A percentile compares a stretch with the other conserved stretches of the same genome.
Evolutionary conservation across 805 yeast genomes (phyloP).

Genomic region (Maudiozyma barnettii): DNA sequence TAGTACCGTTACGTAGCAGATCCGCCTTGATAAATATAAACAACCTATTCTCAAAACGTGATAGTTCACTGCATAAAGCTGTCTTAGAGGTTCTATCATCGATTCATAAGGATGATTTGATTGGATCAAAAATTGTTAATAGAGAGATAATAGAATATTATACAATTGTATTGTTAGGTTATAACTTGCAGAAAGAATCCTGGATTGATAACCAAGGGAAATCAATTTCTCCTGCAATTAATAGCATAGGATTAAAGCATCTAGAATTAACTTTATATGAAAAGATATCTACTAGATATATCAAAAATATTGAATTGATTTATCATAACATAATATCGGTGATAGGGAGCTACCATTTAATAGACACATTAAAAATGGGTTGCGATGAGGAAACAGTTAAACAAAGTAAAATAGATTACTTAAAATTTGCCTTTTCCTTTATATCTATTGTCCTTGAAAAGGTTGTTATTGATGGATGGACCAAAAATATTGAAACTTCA

Average conservation of each 20-base stretch:
- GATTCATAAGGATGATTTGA: constrained; percentile 16
- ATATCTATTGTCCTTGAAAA: constrained; percentile 29
- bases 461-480: constrained; percentile 26
- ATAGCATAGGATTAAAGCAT: constrained; percentile 12
- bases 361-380: constrained; percentile 3
- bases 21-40: constrained; percentile 41
- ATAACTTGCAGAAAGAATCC: constrained; percentile 14
- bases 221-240: constrained; percentile 1
- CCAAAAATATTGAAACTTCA: constrained; percentile 11
- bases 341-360: constrained; percentile 24
- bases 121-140: constrained; percentile 19
- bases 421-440: constrained; percentile 36
- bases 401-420: constrained; percentile 13
- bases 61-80: constrained; percentile 24
- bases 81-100: constrained; percentile 1
- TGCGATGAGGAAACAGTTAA: not conserved
- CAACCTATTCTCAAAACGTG: constrained; percentile 30
- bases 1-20: constrained; percentile 41
- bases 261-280: constrained; percentile 14
- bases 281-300: constrained; percentile 19
- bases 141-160: constrained; percentile 27
- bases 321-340: constrained; percentile 16
- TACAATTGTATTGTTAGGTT: constrained; percentile 23
- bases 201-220: constrained; percentile 12
- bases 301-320: constrained; percentile 20